Evolutionary conservation across 1,284 basidiomycete genomes (phyloP), one percentile per base, ranked within the genome.

Genomic region (Meripilus lineatus): DNA sequence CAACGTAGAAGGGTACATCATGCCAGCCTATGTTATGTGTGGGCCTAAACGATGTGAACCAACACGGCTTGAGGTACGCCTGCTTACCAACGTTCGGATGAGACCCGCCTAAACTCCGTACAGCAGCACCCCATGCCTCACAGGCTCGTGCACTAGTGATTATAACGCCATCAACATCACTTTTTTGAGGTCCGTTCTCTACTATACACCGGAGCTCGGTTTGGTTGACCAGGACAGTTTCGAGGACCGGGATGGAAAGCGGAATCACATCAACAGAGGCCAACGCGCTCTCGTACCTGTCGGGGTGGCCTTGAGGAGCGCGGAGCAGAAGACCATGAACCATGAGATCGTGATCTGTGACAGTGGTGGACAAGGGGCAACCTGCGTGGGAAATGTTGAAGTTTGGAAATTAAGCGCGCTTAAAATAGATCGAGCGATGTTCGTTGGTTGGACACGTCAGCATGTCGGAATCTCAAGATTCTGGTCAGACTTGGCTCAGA

Each of bases 111-210:
- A n/a, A n/a, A n/a, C n/a, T n/a, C n/a, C n/a, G n/a, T n/a, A n/a
- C n/a, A n/a, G n/a, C n/a, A n/a, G n/a, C 57, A 24, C 62, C 66
- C 78, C 84, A 87, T 1, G 82, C 83, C 37, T 87, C 81, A 47
- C 78, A 79, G 1, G 83, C 76, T 37, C 88, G 69, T 20, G 74
- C 79, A 55, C 84, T 88, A 1, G 89, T 90, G 17, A 90, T 58
- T 38, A 90, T 72, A 3, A 89, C 81, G 3, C 81, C 88, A 5
- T 61, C 64, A 43, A 71, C 68, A 15, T 54, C 58, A 24, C 58
- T 51, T 3, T 46, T 49, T 1, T 51, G 43, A 3, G 71, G 70
- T 0, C 74, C 75, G 10, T 50, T 46, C 1, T 47, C 40, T 35
- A 87, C 59, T 34, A 73, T 63, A 10, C 55, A 49, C 17, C 59